A percentile compares a stretch with the other conserved stretches of the same genome.
Conservation (phyloP, 768 basidiomycete species). For the Inosperma sp. region DNA sequence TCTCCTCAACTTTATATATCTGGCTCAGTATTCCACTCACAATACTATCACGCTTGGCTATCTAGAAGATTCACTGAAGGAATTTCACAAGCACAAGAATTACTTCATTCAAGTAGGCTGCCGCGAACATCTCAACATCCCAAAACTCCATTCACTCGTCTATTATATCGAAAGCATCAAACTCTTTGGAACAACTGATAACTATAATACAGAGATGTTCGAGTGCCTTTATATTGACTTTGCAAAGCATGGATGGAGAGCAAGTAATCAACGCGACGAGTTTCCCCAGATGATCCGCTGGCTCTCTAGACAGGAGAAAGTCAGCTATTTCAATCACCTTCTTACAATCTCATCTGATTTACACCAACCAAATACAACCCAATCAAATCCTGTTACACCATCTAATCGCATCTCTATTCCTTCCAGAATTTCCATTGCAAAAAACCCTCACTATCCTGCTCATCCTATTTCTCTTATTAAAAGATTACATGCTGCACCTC, state of each 20-base stretch:
- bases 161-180: no score
- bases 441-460: constrained; percentile 2
- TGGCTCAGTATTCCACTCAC: no score
- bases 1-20: constrained; percentile 27
- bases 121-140: no score
- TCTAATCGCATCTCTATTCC: not conserved
- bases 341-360: not conserved
- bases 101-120: constrained; percentile 1
- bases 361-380: not conserved
- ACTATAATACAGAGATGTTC: not conserved
- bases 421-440: not conserved
- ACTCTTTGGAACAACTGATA: no score
- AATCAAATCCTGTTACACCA: not conserved
- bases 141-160: no score
- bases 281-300: no score
- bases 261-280: not conserved
- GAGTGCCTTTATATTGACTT: constrained; percentile 3
- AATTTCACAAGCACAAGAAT: constrained; percentile 2
- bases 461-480: constrained; percentile 6
- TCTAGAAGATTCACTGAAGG: constrained; percentile 1
- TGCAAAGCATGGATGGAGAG: not conserved
- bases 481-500: constrained; percentile 6
- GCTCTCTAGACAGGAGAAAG: no score
- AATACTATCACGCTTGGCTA: constrained; percentile 10
- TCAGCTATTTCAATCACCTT: not conserved